These are phyloP conservation scores for Monilinia aucupariae DNA, from an alignment of 2,329 filamentous ascomycete species.

Conservation along the genomic window DNA sequence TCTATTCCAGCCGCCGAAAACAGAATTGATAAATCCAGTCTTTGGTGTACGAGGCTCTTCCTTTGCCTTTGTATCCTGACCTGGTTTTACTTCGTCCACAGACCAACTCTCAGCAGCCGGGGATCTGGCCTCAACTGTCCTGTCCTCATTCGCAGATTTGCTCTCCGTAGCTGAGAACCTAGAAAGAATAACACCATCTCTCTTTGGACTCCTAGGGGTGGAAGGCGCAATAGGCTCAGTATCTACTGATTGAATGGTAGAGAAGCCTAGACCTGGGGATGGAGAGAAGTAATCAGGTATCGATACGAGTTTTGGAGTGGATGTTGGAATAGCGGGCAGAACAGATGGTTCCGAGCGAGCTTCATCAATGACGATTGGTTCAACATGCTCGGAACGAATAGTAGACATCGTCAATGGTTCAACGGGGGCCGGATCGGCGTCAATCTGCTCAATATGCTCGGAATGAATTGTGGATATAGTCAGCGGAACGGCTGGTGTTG, in stretches of 20 bases:
- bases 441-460: constrained; percentile 37
- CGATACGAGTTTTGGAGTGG: background rate
- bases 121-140: background rate
- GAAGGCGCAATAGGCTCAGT: constrained; percentile 32
- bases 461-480: constrained; percentile 39
- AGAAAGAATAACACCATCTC: constrained; percentile 53
- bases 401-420: constrained; percentile 35
- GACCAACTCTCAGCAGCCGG: background rate
- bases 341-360: constrained; percentile 16
- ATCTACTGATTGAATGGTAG: constrained; percentile 30
- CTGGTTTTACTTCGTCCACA: background rate
- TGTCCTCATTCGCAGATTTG: background rate
- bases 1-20: constrained; percentile 44
- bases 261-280: constrained; percentile 30
- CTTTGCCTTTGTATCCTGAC: background rate
- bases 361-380: constrained; percentile 19
- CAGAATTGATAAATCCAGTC: constrained; percentile 40
- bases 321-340: background rate
- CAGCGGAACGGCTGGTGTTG: constrained; percentile 24
- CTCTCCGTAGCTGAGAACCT: constrained; percentile 25
- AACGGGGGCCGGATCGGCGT: constrained; percentile 23
- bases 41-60: constrained; percentile 39
- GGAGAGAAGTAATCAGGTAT: constrained; percentile 28
- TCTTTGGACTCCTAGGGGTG: constrained; percentile 46
- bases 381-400: constrained; percentile 36